Evolutionary conservation across 768 basidiomycete genomes (phyloP), one percentile per base, ranked within the genome.

Genomic region (Suillus tomentosus): DNA sequence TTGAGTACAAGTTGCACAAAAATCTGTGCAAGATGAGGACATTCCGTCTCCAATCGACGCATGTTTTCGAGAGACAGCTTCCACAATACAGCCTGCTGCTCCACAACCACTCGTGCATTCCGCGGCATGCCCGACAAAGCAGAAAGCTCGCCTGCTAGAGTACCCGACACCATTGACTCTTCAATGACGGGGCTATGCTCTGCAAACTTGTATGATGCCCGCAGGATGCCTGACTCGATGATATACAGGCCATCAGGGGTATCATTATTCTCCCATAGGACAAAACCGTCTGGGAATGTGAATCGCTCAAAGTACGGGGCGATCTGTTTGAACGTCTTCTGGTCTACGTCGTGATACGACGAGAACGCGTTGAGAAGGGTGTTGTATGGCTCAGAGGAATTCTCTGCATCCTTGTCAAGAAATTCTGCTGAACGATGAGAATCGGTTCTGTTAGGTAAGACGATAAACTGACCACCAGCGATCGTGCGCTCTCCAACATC

Each of bases 121-220:
- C 96, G 82, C 19, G 87, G 82, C 22, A 89, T 81, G 24, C 87
- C 87, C 10, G 95, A 88, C 14, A 99, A 78, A 43, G 91, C 92
- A 0, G 93, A 89, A 60, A 99, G 75, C 76, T 98, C 96, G 0
- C 96, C 96, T 11, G 96, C 94, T 3, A 98, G 79, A 0, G 95
- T 94, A 3, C 95, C 96, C 4, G 94, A 87, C 0, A 96, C 93
- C 95, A 96, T 96, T 2, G 91, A 92, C 77, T 96, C 95, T 70
- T 92, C 89, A 57, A 94, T 87, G 6, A 77, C 73, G 31, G 85
- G 83, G 7, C 85, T 78, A 67, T 91, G 85, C 57, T 87, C 87
- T 3, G 86, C 87, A 72, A 95, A 96, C 53, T 80, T 76, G 76
- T 98, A 99, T 22, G 83, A 84, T 0, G 96, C 96, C 11, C 92